phyloP scores from a whole-genome alignment of 805 yeast species.

The Yarrowia sp. region DNA sequence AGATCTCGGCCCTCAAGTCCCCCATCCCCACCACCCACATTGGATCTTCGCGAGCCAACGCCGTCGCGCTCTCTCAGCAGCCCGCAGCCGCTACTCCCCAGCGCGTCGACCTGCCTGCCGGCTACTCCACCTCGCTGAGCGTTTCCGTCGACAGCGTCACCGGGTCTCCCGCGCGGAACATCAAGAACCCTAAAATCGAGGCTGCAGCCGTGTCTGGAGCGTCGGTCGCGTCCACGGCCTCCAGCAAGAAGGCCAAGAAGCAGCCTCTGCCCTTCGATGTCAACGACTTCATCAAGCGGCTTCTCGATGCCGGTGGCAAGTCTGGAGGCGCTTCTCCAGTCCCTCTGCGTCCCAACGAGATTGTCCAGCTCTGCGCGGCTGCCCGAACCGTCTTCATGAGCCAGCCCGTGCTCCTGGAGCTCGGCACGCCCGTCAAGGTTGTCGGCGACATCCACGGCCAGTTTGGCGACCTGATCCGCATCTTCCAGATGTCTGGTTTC shows the following conservation, averaged over 20 bases:
- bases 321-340: slow-evolving; percentile 22
- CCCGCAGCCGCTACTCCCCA: slow-evolving; percentile 17
- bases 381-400: slow-evolving; percentile 82
- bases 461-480: slow-evolving; percentile 77
- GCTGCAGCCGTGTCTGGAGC: slow-evolving; percentile 7
- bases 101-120: slow-evolving; percentile 22
- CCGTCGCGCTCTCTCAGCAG: slow-evolving; percentile 13
- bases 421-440: slow-evolving; percentile 79
- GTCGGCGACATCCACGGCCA: slow-evolving; percentile 96
- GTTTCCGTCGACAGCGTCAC: slow-evolving; percentile 23
- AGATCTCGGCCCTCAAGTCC: slow-evolving; percentile 9
- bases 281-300: slow-evolving; percentile 77
- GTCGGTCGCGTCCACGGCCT: slow-evolving; percentile 1
- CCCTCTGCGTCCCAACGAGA: slow-evolving; percentile 67
- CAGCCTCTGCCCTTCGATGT: slow-evolving; percentile 44
- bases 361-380: slow-evolving; percentile 70
- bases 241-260: not conserved
- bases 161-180: slow-evolving; percentile 21
- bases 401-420: slow-evolving; percentile 82
- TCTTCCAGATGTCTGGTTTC: slow-evolving; percentile 88
- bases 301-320: slow-evolving; percentile 85
- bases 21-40: slow-evolving; percentile 15
- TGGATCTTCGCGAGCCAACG: slow-evolving; percentile 4
- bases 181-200: slow-evolving; percentile 17
- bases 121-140: slow-evolving; percentile 11